Conservation (phyloP, 768 basidiomycete species). For the Psilocybe tampanensis region DNA sequence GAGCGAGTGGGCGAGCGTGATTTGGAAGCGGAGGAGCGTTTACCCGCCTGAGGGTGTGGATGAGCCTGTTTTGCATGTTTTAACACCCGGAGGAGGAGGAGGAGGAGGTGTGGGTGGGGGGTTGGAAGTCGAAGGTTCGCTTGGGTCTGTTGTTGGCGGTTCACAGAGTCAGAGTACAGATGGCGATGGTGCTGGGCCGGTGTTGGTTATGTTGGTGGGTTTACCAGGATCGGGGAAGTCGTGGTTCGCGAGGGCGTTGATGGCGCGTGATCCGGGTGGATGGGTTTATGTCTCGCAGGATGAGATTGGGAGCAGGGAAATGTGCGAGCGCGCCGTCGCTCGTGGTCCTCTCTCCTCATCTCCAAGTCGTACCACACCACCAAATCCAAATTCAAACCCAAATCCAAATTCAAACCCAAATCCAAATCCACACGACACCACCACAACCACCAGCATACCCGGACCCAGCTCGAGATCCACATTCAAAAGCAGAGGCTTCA, state of each 20-base stretch:
- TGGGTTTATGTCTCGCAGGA: conserved; percentile 60
- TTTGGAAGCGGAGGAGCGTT: conserved; percentile 59
- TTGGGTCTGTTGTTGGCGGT: no score
- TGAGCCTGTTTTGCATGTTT: no score
- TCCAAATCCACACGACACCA: no score
- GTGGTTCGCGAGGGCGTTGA: conserved; percentile 37
- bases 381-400: no score
- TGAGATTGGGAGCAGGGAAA: conserved; percentile 49
- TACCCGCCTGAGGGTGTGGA: conserved; percentile 30
- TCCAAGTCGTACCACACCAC: no score
- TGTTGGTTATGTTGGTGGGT: background rate
- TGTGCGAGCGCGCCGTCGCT: conserved; percentile 55
- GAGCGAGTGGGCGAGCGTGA: conserved; percentile 55
- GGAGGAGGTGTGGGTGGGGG: no score
- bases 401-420: no score
- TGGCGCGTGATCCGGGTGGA: conserved; percentile 41
- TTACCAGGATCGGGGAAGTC: background rate
- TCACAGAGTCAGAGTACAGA: no score
- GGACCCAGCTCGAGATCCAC: no score
- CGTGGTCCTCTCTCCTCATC: conserved; percentile 21
- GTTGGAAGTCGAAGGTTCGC: conserved; percentile 37
- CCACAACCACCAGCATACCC: no score
- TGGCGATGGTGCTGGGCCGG: background rate
- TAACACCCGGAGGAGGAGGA: no score
- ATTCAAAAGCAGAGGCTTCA: conserved; percentile 37